phyloP scores from a whole-genome alignment of 441 rosid species.

The Breynia disticha region DNA sequence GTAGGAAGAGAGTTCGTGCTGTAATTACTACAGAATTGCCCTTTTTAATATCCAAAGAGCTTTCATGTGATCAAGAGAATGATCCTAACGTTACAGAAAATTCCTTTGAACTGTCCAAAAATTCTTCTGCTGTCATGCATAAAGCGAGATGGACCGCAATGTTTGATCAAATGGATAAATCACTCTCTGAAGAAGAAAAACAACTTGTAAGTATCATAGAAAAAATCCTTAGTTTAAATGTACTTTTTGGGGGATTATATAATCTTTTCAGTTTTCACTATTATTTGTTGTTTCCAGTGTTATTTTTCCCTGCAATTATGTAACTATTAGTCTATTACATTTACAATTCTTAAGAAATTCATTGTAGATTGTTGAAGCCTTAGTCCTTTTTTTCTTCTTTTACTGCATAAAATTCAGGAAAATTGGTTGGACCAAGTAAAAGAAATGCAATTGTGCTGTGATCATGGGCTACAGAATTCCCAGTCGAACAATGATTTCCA shows the following conservation, averaged over 20 bases:
- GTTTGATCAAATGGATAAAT: slow-evolving; percentile 72
- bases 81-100: slow-evolving; percentile 21
- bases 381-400: background rate
- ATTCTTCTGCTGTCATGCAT: slow-evolving; percentile 43
- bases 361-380: no score
- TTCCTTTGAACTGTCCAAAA: slow-evolving; percentile 25
- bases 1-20: slow-evolving; percentile 65
- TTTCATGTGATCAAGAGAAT: slow-evolving; percentile 41
- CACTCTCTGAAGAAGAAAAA: slow-evolving; percentile 67
- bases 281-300: no score
- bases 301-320: no score
- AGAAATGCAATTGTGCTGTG: slow-evolving; percentile 69
- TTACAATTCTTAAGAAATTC: no score
- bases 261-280: no score
- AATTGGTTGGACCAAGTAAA: slow-evolving; percentile 61
- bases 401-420: slow-evolving; percentile 7
- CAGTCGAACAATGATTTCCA: slow-evolving; percentile 34
- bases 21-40: slow-evolving; percentile 70
- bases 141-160: slow-evolving; percentile 54
- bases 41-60: slow-evolving; percentile 51
- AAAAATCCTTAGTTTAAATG: background rate
- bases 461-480: slow-evolving; percentile 57
- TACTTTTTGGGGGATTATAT: no score
- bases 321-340: no score
- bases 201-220: slow-evolving; percentile 51